Conservation (phyloP, 2,329 filamentous ascomycete genomes). For the Calonectria hongkongensis region DNA sequence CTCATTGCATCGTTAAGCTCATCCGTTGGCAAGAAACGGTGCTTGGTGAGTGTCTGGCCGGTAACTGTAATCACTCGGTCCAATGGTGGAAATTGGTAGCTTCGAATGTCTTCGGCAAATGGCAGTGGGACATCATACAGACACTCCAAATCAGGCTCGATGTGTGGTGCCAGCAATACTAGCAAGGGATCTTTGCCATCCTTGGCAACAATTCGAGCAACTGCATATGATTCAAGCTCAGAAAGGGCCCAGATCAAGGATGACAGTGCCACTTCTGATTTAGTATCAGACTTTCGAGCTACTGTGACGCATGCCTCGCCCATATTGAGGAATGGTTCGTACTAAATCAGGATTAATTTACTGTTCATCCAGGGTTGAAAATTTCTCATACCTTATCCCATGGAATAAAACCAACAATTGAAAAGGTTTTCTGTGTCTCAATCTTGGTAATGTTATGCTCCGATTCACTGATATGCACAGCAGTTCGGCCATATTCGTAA, state of each 20-base stretch:
- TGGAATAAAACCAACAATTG: constrained; percentile 91
- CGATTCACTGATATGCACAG: constrained; percentile 89
- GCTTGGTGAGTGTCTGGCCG: constrained; percentile 85
- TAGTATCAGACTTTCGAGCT: constrained; percentile 85
- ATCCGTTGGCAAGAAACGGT: constrained; percentile 87
- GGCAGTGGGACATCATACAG: constrained; percentile 93
- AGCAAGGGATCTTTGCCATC: constrained; percentile 86
- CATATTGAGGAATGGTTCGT: constrained; percentile 90
- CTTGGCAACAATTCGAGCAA: constrained; percentile 90
- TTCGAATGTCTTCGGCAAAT: constrained; percentile 92
- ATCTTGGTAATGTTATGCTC: constrained; percentile 93
- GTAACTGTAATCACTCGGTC: constrained; percentile 92
- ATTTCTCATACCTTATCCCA: constrained; percentile 75
- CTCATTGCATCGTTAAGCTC: constrained; percentile 88
- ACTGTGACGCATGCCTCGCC: constrained; percentile 87
- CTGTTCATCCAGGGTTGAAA: background rate
- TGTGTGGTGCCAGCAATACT: constrained; percentile 85
- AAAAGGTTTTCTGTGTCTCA: constrained; percentile 83
- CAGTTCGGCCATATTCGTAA: constrained; percentile 94
- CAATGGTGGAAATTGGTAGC: constrained; percentile 93
- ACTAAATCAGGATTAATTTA: constrained; percentile 67
- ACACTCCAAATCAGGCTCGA: constrained; percentile 88
- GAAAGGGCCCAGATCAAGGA: constrained; percentile 91
- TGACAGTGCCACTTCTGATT: constrained; percentile 88
- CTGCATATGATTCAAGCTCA: constrained; percentile 88